These are phyloP conservation scores for Pseudozyma sp. DNA, from an alignment of 1,284 basidiomycete genomes.

Conservation along the genomic window DNA sequence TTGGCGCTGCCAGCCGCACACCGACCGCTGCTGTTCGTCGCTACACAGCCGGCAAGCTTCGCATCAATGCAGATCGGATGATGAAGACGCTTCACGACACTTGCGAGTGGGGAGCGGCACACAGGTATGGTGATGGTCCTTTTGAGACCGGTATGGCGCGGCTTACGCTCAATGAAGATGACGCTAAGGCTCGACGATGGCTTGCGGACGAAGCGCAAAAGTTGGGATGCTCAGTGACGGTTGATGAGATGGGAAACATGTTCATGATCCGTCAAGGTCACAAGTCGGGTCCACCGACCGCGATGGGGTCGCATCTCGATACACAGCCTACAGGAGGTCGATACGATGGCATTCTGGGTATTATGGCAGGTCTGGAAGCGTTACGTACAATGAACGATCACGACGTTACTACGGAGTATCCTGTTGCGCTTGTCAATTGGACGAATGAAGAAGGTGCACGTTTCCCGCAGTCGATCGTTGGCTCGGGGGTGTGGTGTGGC, in stretches of 20 bases:
- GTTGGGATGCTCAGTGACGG: conserved; percentile 61
- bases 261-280: conserved; percentile 59
- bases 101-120: conserved; percentile 59
- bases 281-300: conserved; percentile 18
- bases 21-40: conserved; percentile 5
- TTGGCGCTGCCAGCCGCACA: neutral
- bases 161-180: conserved; percentile 62
- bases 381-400: conserved; percentile 35
- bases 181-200: conserved; percentile 64
- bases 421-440: conserved; percentile 41
- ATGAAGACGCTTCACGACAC: conserved; percentile 64
- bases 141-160: conserved; percentile 47
- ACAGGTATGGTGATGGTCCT: conserved; percentile 25
- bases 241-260: conserved; percentile 67
- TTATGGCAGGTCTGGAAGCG: conserved; percentile 45
- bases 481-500: conserved; percentile 62
- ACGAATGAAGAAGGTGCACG: conserved; percentile 48
- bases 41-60: conserved; percentile 29
- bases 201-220: conserved; percentile 56
- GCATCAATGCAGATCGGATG: conserved; percentile 57
- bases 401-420: conserved; percentile 24
- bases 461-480: conserved; percentile 56
- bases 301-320: conserved; percentile 45
- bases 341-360: conserved; percentile 45
- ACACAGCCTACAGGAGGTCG: conserved; percentile 45